Base-by-base conservation (phyloP, 148 eudicot genomes). In the Rhododendron kiyosumense region DNA sequence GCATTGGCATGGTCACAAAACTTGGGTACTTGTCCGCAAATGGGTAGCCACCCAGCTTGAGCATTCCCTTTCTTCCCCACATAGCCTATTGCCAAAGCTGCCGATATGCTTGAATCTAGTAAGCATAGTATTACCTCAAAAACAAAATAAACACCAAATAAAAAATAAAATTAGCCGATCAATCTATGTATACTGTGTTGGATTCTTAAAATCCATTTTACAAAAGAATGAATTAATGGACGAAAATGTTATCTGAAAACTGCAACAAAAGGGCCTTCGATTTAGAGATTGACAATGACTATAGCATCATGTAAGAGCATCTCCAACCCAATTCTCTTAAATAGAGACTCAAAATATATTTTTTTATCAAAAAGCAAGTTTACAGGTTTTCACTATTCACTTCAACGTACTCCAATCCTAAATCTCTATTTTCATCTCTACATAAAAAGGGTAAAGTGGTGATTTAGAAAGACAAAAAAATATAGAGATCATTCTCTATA, bases 31-130 rank as follows among this genome's bases (percentile, higher is more conserved):
- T 86, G 84, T 34, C 84, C 80, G 43, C 84, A 86, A 24, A 86
- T 73, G 14, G 84, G 87, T 38, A 81, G 80, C 87, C 87, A 86
- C 4, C 87, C 84, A 2, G 87, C 87, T 34, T 81, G 48, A 8
- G 69, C n/a, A 49, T 86, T 86, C 54, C 87, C 87, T 32, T 86
- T 81, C 76, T 81, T 86, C 22, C 87, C 87, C 84, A 71, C 79
- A 51, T 86, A 81, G 54, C 84, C 84, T 1, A 86, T 46, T 10
- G 87, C 82, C 87, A 85, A 67, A 30, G 87, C 87, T 80, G 87
- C 78, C 3, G 87, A 85, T 69, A 67, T 5, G 46, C 87, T 43
- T 67, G 87, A 85, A 30, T 71, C 38, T 71, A 71, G 76, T 71
- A 71, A 71, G 76, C 76, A 71, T 30, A 71, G 41, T 4, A 71